These are phyloP conservation scores for Grosmannia serpens DNA, from an alignment of 2,329 filamentous ascomycete genomes.

Conservation along the genomic window DNA sequence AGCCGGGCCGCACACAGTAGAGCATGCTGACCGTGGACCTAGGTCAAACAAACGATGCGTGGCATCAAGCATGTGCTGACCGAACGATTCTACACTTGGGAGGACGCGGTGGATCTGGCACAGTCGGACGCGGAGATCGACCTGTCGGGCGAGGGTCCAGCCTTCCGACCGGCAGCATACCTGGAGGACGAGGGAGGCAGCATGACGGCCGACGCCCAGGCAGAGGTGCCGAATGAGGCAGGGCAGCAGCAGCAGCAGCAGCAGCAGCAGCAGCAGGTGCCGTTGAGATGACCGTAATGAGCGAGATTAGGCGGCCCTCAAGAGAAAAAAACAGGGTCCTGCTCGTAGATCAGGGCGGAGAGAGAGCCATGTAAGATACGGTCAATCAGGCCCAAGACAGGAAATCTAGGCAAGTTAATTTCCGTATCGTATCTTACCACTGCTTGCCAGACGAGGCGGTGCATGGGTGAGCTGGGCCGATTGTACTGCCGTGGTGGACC, in stretches of 20 bases:
- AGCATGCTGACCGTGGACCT: background rate
- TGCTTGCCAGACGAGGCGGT: background rate
- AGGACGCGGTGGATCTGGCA: slow-evolving; percentile 59
- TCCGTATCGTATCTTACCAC: background rate
- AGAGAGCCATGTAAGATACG: background rate
- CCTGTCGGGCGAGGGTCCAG: slow-evolving; percentile 35
- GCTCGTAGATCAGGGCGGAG: background rate
- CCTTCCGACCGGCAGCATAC: slow-evolving; percentile 35
- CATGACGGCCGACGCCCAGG: slow-evolving; percentile 12
- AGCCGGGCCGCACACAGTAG: too few relatives aligned
- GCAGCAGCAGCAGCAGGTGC: background rate
- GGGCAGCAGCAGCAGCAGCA: background rate
- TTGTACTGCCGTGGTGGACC: background rate
- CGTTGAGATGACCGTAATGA: slow-evolving; percentile 7
- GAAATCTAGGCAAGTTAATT: too few relatives aligned
- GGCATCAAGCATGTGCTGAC: slow-evolving; percentile 76
- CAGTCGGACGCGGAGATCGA: slow-evolving; percentile 56
- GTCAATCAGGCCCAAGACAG: background rate
- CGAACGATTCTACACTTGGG: slow-evolving; percentile 81
- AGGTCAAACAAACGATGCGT: slow-evolving; percentile 70
- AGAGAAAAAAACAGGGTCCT: too few relatives aligned
- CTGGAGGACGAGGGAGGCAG: slow-evolving; percentile 24
- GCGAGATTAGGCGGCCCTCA: too few relatives aligned
- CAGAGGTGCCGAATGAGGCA: slow-evolving; percentile 5
- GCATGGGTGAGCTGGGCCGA: too few relatives aligned